Conservation (phyloP, 805 yeast genomes). For the Lipomyces yamanashiensis region DNA sequence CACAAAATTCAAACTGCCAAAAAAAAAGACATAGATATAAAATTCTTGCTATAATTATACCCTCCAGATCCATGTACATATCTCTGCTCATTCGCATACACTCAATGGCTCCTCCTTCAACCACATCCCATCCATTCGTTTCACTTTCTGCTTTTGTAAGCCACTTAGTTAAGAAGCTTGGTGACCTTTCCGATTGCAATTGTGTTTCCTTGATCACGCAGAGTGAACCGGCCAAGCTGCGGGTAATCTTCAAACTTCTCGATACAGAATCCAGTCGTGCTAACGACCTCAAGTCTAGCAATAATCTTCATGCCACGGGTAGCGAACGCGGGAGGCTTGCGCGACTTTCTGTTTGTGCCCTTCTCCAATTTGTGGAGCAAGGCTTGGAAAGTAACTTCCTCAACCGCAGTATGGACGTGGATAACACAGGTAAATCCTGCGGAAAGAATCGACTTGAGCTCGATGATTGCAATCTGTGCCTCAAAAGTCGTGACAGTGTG, state of each 20-base stretch:
- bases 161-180: constrained; percentile 59
- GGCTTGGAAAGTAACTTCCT: constrained; percentile 83
- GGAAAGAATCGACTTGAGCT: constrained; percentile 89
- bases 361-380: constrained; percentile 91
- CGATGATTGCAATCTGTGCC: constrained; percentile 97
- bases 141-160: neutral
- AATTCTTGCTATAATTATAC: neutral
- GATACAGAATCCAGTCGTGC: constrained; percentile 82
- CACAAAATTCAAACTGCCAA: neutral
- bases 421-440: constrained; percentile 97
- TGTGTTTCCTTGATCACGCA: constrained; percentile 98
- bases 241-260: constrained; percentile 92
- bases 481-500: constrained; percentile 88
- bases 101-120: neutral
- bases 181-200: constrained; percentile 98
- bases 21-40: too few relatives aligned
- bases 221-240: constrained; percentile 95
- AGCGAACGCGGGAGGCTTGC: constrained; percentile 97
- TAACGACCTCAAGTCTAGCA: constrained; percentile 76
- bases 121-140: neutral
- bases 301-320: constrained; percentile 98
- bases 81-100: neutral
- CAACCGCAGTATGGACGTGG: constrained; percentile 98
- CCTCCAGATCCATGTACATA: neutral
- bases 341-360: constrained; percentile 95